Base-by-base conservation (phyloP, 805 yeast species). In the Yamadazyma akitaensis region DNA sequence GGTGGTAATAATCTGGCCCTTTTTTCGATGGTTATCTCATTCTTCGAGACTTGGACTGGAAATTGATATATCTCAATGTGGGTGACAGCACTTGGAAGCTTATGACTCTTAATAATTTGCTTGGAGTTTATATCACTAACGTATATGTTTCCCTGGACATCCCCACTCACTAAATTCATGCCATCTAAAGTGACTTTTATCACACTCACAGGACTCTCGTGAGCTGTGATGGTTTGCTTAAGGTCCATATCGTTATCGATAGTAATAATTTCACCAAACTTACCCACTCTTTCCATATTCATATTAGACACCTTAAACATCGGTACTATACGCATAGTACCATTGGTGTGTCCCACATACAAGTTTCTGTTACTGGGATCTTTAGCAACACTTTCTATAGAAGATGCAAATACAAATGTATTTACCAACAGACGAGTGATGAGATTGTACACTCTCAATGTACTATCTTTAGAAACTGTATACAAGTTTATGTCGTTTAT, bases 301-400 rank as follows among this genome's bases (percentile, higher is more conserved):
- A 65, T 64, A 53, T 64, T 67, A 49, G 62, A 57, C 16, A 59
- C 54, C 19, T 52, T 51, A 56, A 75, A 82, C 41, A 87, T 62
- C 8, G 82, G 78, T 5, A 87, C 73, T 32, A 69, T 61, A 50
- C 84, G 71, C 36, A 88, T 75, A 12, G 66, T 56, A 11, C 96
- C 97, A 50, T 80, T 75, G 2, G 65, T 56, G 13, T 85, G 64
- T 1, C 96, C 97, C 7, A 77, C 79, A 59, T 85, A 92, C 1
- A 87, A 48, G 2, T 81, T 75, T 55, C 98, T 73, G 56, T 82
- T 88, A 0, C 91, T 88, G 0, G 95, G 89, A 62, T 92, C 98
- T 5, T 79, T 67, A 0, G 80, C 74, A 5, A 92, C 46, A 16
- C 84, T 67, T 21, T 75, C 74, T 10, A 88, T 75, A 0, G 85